Evolutionary conservation across 176 grass and related monocot genomes (phyloP).

Genomic region (Eragrostis nindensis): DNA sequence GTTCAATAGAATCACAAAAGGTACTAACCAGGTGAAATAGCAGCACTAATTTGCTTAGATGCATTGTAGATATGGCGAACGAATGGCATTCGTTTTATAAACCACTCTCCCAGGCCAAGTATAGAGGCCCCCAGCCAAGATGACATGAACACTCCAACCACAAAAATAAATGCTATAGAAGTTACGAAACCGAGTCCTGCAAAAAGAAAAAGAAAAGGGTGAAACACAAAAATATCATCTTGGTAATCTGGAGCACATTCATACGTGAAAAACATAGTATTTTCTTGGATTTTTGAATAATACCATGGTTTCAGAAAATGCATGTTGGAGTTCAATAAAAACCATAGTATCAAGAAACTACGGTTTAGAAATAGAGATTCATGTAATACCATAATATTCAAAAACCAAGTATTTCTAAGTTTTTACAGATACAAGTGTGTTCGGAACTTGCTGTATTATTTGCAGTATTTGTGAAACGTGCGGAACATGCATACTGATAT

Average conservation of each 20-base stretch:
- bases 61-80: conserved; percentile 87
- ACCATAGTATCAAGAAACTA: no score
- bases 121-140: conserved; percentile 78
- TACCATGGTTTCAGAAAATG: no score
- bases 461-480: no score
- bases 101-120: conserved; percentile 80
- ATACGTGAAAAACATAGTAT: background rate
- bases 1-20: conserved; percentile 32
- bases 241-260: conserved; percentile 5
- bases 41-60: conserved; percentile 88
- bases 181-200: conserved; percentile 87
- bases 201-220: conserved; percentile 25
- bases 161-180: conserved; percentile 80
- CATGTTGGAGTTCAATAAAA: no score
- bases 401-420: no score
- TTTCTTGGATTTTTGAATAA: no score
- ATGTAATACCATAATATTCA: no score
- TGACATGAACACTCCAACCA: conserved; percentile 90
- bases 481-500: no score
- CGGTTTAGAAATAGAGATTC: no score
- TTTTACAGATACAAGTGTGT: no score
- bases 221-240: background rate
- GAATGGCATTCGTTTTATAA: conserved; percentile 88
- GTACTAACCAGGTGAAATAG: conserved; percentile 83
- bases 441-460: no score